phyloP scores from a whole-genome alignment of 371 early-diverging fungal genomes.

The Syncephalis plumigaleata region DNA sequence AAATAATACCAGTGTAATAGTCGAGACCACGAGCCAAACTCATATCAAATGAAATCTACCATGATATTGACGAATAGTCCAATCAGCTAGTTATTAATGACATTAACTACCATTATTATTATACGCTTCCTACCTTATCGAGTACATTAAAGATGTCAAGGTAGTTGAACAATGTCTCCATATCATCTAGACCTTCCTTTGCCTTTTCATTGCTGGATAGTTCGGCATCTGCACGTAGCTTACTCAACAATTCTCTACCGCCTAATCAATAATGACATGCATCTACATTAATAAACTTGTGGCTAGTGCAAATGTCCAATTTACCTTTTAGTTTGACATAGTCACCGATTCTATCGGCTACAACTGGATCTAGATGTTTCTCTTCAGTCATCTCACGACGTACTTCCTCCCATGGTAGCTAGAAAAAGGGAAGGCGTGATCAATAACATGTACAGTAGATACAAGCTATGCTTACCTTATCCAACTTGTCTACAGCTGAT shows the following conservation, averaged over 20 bases:
- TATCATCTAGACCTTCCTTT: conserved; percentile 73
- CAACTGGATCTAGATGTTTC: conserved; percentile 59
- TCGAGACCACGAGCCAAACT: conserved; percentile 96
- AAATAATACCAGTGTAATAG: conserved; percentile 99
- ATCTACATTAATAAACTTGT: neutral
- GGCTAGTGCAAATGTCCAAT: neutral
- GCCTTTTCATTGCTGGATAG: conserved; percentile 54
- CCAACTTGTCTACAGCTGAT: conserved; percentile 97
- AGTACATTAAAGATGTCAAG: conserved; percentile 63
- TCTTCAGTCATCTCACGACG: conserved; percentile 87
- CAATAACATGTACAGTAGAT: neutral
- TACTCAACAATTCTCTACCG: conserved; percentile 57
- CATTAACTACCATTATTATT: neutral
- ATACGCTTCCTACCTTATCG: conserved; percentile 19
- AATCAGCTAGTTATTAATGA: neutral
- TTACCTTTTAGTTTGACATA: conserved; percentile 67
- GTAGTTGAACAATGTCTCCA: conserved; percentile 75
- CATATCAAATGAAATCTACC: conserved; percentile 76
- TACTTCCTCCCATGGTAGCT: conserved; percentile 87
- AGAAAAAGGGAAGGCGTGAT: neutral
- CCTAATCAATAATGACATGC: conserved; percentile 12
- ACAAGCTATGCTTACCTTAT: conserved; percentile 43
- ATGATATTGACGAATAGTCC: conserved; percentile 2
- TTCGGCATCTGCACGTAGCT: conserved; percentile 35
- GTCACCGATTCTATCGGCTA: conserved; percentile 81